phyloP scores from a whole-genome alignment of 2,329 filamentous ascomycete genomes.

The Arthrobotrys pseudoclavata region DNA sequence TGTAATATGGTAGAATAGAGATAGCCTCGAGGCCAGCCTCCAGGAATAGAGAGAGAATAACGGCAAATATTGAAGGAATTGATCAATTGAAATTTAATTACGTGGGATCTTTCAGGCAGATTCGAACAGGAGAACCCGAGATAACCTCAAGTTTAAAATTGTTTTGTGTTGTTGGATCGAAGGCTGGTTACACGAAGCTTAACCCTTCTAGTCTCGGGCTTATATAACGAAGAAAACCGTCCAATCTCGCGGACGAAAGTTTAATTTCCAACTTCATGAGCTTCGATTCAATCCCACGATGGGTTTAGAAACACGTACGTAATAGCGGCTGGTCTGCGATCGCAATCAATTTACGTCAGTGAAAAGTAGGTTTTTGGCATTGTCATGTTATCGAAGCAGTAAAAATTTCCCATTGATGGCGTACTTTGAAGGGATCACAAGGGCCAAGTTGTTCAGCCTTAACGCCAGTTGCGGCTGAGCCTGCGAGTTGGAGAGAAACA shows the following conservation, averaged over 20 bases:
- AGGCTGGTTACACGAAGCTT: slow-evolving; percentile 14
- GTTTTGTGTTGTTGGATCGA: background rate
- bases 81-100: background rate
- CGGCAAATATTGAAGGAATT: background rate
- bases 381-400: background rate
- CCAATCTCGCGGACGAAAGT: too few species aligned
- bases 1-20: too few species aligned
- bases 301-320: background rate
- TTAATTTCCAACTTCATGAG: too few species aligned
- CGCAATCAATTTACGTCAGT: slow-evolving; percentile 1
- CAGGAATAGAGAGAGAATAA: too few species aligned
- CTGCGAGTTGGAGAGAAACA: background rate
- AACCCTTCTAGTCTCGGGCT: slow-evolving; percentile 14
- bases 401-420: slow-evolving; percentile 12
- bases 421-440: slow-evolving; percentile 34
- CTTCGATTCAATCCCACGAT: too few species aligned
- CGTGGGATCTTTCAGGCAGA: too few species aligned
- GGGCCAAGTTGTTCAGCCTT: slow-evolving; percentile 17
- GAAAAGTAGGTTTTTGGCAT: background rate
- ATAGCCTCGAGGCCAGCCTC: too few species aligned
- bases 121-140: background rate
- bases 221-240: slow-evolving; percentile 7
- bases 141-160: too few species aligned
- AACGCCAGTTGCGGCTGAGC: slow-evolving; percentile 20
- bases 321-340: background rate